Evolutionary conservation across 1,284 basidiomycete genomes (phyloP).

Genomic region (Marasmius sp.): DNA sequence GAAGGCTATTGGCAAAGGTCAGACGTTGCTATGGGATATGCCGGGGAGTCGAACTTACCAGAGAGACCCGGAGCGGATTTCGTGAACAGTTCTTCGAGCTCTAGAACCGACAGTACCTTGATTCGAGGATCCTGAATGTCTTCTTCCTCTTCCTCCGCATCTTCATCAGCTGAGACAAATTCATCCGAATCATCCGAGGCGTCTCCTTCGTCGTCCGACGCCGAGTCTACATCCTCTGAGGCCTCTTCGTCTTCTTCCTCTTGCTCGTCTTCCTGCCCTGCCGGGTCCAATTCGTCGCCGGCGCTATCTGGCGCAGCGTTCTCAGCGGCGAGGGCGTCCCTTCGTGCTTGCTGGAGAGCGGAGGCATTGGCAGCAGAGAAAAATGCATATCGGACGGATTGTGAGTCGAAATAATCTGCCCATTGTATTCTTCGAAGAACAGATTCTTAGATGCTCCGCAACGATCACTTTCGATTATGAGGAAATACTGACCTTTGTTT

Average conservation of each 20-base stretch:
- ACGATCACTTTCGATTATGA: neutral
- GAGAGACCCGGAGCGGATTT: constrained; percentile 76
- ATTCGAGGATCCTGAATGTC: constrained; percentile 68
- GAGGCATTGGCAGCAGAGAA: constrained; percentile 94
- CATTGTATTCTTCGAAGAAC: constrained; percentile 56
- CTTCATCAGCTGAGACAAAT: constrained; percentile 25
- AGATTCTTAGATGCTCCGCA: constrained; percentile 14
- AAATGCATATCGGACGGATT: constrained; percentile 87
- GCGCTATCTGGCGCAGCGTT: constrained; percentile 14
- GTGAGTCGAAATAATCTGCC: constrained; percentile 92
- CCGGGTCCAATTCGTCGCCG: constrained; percentile 14
- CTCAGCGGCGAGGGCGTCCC: constrained; percentile 47
- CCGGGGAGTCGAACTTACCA: constrained; percentile 41
- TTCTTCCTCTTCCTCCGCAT: constrained; percentile 50
- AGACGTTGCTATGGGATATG: neutral
- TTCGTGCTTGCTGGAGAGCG: constrained; percentile 75
- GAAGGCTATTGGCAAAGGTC: constrained; percentile 52
- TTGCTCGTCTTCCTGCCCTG: constrained; percentile 30
- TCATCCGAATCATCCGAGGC: constrained; percentile 25
- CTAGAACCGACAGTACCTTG: constrained; percentile 82
- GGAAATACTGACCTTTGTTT: constrained; percentile 74
- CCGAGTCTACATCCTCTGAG: constrained; percentile 24
- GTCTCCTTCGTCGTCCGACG: constrained; percentile 15
- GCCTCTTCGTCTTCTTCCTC: constrained; percentile 19
- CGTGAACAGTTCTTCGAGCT: constrained; percentile 88